Conservation (phyloP, 768 basidiomycete genomes). For the Naganishia randhawae region DNA sequence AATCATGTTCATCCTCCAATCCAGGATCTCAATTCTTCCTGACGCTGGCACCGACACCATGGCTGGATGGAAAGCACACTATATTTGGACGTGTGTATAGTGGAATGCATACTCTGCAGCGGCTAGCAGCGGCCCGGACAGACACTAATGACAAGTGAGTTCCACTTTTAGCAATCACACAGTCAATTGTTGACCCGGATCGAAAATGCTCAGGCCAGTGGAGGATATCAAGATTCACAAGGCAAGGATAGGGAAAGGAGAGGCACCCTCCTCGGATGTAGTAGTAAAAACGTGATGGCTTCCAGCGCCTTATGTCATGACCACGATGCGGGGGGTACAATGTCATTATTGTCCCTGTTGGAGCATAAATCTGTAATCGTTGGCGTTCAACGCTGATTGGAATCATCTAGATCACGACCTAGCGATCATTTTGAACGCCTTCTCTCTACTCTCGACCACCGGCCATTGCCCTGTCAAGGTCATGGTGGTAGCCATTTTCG, state of each 20-base stretch:
- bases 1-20: constrained; percentile 1
- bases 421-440: constrained; percentile 2
- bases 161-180: neutral
- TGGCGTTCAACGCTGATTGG: no score
- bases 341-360: neutral
- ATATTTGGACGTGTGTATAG: constrained; percentile 73
- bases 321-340: neutral
- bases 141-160: constrained; percentile 80
- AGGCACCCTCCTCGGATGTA: constrained; percentile 19
- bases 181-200: neutral
- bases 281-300: constrained; percentile 5
- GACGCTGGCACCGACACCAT: constrained; percentile 52
- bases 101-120: constrained; percentile 88
- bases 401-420: neutral
- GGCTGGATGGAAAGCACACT: constrained; percentile 53
- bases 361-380: no score
- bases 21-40: constrained; percentile 49
- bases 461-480: constrained; percentile 41
- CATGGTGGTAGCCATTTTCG: constrained; percentile 40
- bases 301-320: neutral
- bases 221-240: constrained; percentile 91
- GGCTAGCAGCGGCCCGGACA: constrained; percentile 83
- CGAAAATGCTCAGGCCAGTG: constrained; percentile 52
- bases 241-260: constrained; percentile 54
- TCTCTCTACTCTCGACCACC: constrained; percentile 7